phyloP scores from a whole-genome alignment of 2,329 filamentous ascomycete species.

The Talaromyces funiculosus region DNA sequence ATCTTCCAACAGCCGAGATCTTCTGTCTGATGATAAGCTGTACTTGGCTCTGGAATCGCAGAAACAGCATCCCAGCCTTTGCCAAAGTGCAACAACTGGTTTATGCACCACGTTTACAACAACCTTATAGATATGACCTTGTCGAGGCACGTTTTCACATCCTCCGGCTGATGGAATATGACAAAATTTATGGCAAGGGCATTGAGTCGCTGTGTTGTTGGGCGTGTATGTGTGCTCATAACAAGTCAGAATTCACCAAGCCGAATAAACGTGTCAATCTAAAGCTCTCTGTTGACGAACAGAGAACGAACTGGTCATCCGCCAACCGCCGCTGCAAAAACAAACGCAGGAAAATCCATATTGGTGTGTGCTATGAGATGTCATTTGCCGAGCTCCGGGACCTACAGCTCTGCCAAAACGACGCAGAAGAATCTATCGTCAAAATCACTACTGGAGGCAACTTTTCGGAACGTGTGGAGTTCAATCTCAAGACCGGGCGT shows the following conservation, averaged over 20 bases:
- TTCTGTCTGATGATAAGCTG: slow-evolving; percentile 9
- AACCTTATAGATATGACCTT: slow-evolving; percentile 5
- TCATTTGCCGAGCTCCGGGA: slow-evolving; percentile 1
- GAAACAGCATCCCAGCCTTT: slow-evolving; percentile 6
- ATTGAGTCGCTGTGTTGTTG: not conserved
- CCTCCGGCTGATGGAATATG: slow-evolving; percentile 8
- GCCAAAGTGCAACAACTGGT: not conserved
- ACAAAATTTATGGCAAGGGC: not conserved
- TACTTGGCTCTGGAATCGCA: slow-evolving; percentile 4
- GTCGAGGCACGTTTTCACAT: slow-evolving; percentile 1
- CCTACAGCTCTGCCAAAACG: not conserved
- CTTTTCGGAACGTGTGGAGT: slow-evolving; percentile 14
- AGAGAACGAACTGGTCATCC: not conserved
- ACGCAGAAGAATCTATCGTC: not conserved
- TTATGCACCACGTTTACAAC: not conserved
- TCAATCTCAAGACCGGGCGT: not conserved
- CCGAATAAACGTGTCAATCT: slow-evolving; percentile 2
- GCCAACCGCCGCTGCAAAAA: not conserved
- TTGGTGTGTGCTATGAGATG: slow-evolving; percentile 2
- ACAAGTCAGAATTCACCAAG: not conserved
- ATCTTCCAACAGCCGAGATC: not conserved
- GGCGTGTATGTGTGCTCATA: slow-evolving; percentile 4
- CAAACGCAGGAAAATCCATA: not conserved
- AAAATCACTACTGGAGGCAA: slow-evolving; percentile 11
- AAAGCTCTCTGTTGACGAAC: slow-evolving; percentile 9